Evolutionary conservation across 108 stramenopile genomes (phyloP).

Genomic region (Skeletonema grethae): DNA sequence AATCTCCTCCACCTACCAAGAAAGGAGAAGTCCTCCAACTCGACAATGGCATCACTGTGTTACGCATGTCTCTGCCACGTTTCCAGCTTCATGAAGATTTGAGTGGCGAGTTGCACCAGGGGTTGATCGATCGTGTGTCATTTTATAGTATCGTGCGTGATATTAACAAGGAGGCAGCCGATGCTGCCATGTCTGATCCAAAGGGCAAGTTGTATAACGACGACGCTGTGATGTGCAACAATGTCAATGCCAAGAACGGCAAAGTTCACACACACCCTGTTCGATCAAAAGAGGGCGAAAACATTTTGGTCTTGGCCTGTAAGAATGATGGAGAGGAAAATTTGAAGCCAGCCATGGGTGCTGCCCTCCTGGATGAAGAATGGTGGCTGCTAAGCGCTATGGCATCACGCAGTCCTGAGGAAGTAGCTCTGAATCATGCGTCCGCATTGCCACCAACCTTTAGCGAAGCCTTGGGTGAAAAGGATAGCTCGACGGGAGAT

Average conservation of each 20-base stretch:
- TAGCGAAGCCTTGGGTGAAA: constrained; percentile 86
- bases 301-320: constrained; percentile 29
- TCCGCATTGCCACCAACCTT: constrained; percentile 73
- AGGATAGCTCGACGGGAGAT: constrained; percentile 26
- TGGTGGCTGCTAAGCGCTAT: constrained; percentile 76
- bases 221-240: constrained; percentile 16
- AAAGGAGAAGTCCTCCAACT: constrained; percentile 9
- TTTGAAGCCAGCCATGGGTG: constrained; percentile 27
- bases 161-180: constrained; percentile 83
- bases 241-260: constrained; percentile 43
- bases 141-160: constrained; percentile 84
- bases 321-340: not conserved
- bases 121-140: constrained; percentile 71
- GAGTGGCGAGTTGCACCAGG: constrained; percentile 63
- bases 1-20: not conserved
- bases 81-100: constrained; percentile 64
- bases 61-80: constrained; percentile 35
- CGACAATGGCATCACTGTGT: constrained; percentile 34
- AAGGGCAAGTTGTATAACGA: constrained; percentile 23
- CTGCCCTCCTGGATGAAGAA: constrained; percentile 83
- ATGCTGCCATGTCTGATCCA: constrained; percentile 37
- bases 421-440: constrained; percentile 50
- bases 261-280: constrained; percentile 44
- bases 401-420: constrained; percentile 40
- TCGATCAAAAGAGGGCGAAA: constrained; percentile 29